Percentiles rank a stretch among this genome's conserved stretches.
These are phyloP conservation scores for Phaffia rhodozyma DNA, from an alignment of 1,284 basidiomycete genomes.

Conservation along the genomic window DNA sequence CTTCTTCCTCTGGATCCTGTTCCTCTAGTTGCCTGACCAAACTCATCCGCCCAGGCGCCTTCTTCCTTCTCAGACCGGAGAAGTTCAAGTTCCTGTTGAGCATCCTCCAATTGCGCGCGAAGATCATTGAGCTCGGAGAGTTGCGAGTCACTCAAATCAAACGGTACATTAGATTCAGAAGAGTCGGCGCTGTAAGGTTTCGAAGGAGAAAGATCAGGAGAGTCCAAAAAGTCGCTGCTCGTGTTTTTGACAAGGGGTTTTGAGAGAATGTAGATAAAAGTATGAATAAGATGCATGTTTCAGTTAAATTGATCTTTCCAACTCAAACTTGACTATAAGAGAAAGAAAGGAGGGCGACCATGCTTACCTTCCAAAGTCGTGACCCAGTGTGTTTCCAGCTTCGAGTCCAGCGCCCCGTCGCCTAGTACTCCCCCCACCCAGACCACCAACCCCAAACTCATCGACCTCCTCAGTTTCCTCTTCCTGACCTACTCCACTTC, in stretches of 20 bases:
- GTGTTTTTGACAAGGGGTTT: too few species aligned
- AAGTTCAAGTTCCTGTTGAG: conserved; percentile 30
- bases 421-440: conserved; percentile 46
- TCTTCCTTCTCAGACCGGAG: conserved; percentile 32
- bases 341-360: background rate
- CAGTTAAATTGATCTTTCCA: too few species aligned
- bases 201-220: conserved; percentile 54
- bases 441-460: conserved; percentile 43
- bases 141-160: conserved; percentile 24
- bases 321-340: too few species aligned
- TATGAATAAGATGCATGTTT: background rate
- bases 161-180: conserved; percentile 31
- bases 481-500: conserved; percentile 42
- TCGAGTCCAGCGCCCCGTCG: conserved; percentile 50
- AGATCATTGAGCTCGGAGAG: conserved; percentile 34
- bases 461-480: conserved; percentile 55
- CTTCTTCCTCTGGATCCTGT: conserved; percentile 22
- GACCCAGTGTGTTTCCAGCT: conserved; percentile 39
- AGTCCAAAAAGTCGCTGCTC: conserved; percentile 44
- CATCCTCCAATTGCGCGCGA: conserved; percentile 28
- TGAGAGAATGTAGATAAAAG: too few species aligned
- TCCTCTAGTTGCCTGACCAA: background rate
- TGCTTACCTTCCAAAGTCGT: conserved; percentile 29
- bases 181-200: conserved; percentile 52
- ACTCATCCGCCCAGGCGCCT: conserved; percentile 16